phyloP scores from a whole-genome alignment of 257 asterid genomes.

The Perilla frutescens region DNA sequence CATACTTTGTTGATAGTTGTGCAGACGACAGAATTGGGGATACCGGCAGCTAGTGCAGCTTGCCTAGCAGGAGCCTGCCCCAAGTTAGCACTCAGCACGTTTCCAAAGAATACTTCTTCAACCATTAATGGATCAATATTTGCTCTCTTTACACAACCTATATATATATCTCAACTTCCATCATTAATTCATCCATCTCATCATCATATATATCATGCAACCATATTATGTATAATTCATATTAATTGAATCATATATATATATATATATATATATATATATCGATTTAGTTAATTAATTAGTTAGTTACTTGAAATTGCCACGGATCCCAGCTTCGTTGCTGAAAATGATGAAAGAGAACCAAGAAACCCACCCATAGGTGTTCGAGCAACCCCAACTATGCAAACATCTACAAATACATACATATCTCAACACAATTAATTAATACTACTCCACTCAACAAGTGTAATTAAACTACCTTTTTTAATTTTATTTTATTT shows the following conservation, averaged over 20 bases:
- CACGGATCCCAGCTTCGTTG: conserved; percentile 94
- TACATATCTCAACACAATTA: too few relatives aligned
- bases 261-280: neutral
- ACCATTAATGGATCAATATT: conserved; percentile 86
- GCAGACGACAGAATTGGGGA: conserved; percentile 82
- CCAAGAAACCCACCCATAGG: conserved; percentile 98
- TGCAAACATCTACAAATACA: conserved; percentile 73
- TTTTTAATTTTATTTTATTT: too few relatives aligned
- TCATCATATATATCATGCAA: too few relatives aligned
- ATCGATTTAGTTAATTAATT: conserved; percentile 1
- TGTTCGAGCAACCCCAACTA: conserved; percentile 96
- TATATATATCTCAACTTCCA: neutral
- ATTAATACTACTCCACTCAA: too few relatives aligned
- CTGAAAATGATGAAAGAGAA: conserved; percentile 84
- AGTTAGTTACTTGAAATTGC: conserved; percentile 76
- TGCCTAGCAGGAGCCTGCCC: conserved; percentile 99
- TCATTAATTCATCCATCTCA: too few relatives aligned
- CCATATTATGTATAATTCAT: too few relatives aligned
- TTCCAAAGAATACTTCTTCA: conserved; percentile 91
- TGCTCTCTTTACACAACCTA: conserved; percentile 85
- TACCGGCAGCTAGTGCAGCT: conserved; percentile 96
- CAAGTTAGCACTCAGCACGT: conserved; percentile 95
- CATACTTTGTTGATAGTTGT: conserved; percentile 97
- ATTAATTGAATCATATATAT: neutral
- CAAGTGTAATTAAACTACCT: too few relatives aligned